Conservation (phyloP, 2,329 filamentous ascomycete genomes). For the Westerdykella ornata region DNA sequence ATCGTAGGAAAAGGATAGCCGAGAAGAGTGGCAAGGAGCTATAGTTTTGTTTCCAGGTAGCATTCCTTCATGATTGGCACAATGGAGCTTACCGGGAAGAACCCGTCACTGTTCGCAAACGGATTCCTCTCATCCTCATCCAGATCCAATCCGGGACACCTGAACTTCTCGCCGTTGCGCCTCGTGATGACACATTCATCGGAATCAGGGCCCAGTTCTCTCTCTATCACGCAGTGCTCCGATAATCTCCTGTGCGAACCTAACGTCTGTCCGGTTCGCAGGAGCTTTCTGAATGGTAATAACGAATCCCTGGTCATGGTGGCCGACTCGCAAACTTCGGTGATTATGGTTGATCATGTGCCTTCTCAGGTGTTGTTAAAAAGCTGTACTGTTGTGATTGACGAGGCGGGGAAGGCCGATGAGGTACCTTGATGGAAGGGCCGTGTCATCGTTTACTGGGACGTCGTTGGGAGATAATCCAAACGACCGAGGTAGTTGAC, state of each 20-base stretch:
- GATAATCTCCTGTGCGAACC: slow-evolving; percentile 50
- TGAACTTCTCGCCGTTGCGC: slow-evolving; percentile 47
- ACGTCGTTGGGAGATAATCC: slow-evolving; percentile 30
- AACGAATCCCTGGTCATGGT: slow-evolving; percentile 46
- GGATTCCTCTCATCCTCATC: slow-evolving; percentile 45
- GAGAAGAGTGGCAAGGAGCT: slow-evolving; percentile 43
- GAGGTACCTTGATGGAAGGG: slow-evolving; percentile 24
- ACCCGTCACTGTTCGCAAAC: slow-evolving; percentile 52
- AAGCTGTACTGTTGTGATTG: no score
- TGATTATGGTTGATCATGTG: slow-evolving; percentile 22
- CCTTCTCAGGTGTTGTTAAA: not conserved
- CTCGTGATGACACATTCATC: slow-evolving; percentile 50
- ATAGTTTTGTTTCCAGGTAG: slow-evolving; percentile 2
- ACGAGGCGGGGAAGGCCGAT: slow-evolving; percentile 13
- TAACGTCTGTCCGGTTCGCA: slow-evolving; percentile 49
- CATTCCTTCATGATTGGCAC: not conserved
- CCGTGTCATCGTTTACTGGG: slow-evolving; percentile 29
- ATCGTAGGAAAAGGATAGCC: slow-evolving; percentile 47
- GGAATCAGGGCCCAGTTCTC: slow-evolving; percentile 42
- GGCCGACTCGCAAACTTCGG: slow-evolving; percentile 42
- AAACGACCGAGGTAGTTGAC: slow-evolving; percentile 31
- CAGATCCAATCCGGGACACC: slow-evolving; percentile 47
- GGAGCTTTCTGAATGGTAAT: slow-evolving; percentile 51
- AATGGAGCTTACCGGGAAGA: slow-evolving; percentile 41
- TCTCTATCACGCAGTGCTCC: slow-evolving; percentile 45